Percentiles rank a stretch among this genome's conserved stretches.
Evolutionary conservation across 495 filamentous ascomycete genomes (phyloP).

Genomic region (Aspergillus ostianus): DNA sequence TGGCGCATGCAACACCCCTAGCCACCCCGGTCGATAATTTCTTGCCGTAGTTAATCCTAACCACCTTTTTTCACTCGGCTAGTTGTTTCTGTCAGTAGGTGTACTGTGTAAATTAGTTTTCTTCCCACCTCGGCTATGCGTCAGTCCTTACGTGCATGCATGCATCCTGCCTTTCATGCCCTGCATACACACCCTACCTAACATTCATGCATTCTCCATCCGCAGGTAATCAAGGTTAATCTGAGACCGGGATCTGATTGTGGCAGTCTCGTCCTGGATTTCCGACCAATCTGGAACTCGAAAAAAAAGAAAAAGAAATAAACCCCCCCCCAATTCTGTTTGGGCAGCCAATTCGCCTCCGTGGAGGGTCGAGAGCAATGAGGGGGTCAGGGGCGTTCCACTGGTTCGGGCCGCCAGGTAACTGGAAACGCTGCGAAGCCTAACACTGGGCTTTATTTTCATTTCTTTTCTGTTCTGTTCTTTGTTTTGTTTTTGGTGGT

Average conservation of each 20-base stretch:
- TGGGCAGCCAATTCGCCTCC: neutral
- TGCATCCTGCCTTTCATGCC: neutral
- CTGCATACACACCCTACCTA: too few relatives aligned
- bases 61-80: too few relatives aligned
- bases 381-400: slow-evolving; percentile 11
- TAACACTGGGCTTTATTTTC: too few relatives aligned
- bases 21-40: neutral
- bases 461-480: neutral
- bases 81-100: neutral
- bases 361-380: too few relatives aligned
- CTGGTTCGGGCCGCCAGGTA: slow-evolving; percentile 6
- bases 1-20: neutral
- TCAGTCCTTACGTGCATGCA: neutral
- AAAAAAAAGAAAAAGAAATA: too few relatives aligned
- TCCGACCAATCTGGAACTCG: neutral
- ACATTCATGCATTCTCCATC: neutral
- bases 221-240: too few relatives aligned
- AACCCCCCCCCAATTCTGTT: neutral
- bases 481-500: neutral
- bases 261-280: too few relatives aligned
- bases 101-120: neutral
- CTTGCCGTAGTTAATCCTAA: too few relatives aligned
- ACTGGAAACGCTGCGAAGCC: too few relatives aligned
- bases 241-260: too few relatives aligned
- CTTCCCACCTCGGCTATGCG: neutral